Percentiles rank a stretch among this genome's conserved stretches.
Conservation (phyloP, 305 asterid genomes). For the Salvia sclarea region DNA sequence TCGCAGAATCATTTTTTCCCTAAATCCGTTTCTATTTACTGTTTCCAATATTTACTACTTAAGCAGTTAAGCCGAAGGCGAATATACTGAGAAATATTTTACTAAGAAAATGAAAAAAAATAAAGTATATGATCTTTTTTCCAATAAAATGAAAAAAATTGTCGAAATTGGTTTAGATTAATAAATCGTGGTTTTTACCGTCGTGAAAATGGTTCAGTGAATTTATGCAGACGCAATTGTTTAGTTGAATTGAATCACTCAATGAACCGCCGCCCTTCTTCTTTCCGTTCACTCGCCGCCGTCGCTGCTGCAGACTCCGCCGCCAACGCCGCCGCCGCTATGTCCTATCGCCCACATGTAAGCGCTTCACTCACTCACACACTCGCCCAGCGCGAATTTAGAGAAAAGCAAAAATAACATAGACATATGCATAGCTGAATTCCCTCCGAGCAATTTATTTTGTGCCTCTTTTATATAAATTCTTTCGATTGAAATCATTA, state of each 20-base stretch:
- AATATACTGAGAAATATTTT: too few species aligned
- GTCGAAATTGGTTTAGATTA: not conserved
- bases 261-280: slow-evolving; percentile 58
- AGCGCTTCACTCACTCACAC: slow-evolving; percentile 13
- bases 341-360: slow-evolving; percentile 63
- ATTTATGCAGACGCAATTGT: not conserved
- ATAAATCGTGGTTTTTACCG: not conserved
- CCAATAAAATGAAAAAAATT: too few species aligned
- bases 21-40: too few species aligned
- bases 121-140: too few species aligned
- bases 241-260: slow-evolving; percentile 8
- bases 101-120: too few species aligned
- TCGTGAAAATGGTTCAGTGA: not conserved
- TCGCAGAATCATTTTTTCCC: too few species aligned
- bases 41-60: too few species aligned
- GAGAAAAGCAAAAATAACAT: not conserved
- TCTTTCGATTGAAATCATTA: not conserved
- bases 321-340: slow-evolving; percentile 39
- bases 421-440: slow-evolving; percentile 18
- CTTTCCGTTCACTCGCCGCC: slow-evolving; percentile 51
- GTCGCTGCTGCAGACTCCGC: slow-evolving; percentile 41
- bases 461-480: not conserved
- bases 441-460: slow-evolving; percentile 2
- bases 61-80: too few species aligned
- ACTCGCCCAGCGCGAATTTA: not conserved